phyloP scores from a whole-genome alignment of 2,329 filamentous ascomycete species.

The Teratosphaeria pseudoeucalypti region DNA sequence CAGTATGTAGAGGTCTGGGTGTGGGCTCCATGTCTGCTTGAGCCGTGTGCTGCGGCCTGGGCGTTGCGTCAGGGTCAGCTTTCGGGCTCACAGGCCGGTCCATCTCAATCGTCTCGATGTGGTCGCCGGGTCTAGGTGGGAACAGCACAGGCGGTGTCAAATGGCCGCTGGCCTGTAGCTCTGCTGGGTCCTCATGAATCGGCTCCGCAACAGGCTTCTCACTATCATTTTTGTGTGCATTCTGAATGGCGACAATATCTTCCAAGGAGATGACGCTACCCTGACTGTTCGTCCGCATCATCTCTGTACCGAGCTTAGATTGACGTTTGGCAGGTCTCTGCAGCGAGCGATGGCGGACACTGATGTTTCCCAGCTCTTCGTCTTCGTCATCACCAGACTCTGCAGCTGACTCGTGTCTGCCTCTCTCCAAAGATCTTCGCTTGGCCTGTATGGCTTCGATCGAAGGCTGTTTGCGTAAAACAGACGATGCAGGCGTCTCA shows the following conservation, averaged over 20 bases:
- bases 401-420: conserved; percentile 55
- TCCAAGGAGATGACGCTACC: conserved; percentile 56
- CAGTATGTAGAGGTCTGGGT: conserved; percentile 22
- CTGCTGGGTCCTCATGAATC: conserved; percentile 32
- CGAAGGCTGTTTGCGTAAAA: conserved; percentile 50
- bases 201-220: conserved; percentile 3
- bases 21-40: conserved; percentile 32
- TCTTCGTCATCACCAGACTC: conserved; percentile 94
- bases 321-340: conserved; percentile 34
- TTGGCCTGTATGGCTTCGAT: conserved; percentile 65
- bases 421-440: conserved; percentile 64
- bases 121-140: conserved; percentile 32
- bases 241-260: conserved; percentile 25
- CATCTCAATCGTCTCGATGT: conserved; percentile 31
- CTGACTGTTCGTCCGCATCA: conserved; percentile 94
- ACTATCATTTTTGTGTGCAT: conserved; percentile 5
- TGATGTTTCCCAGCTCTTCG: conserved; percentile 65
- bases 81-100: conserved; percentile 11
- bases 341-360: conserved; percentile 51
- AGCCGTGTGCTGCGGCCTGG: conserved; percentile 22
- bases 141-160: conserved; percentile 45
- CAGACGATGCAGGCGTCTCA: conserved; percentile 24
- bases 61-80: conserved; percentile 28
- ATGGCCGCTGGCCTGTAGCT: conserved; percentile 23
- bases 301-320: conserved; percentile 88